A percentile compares a stretch with the other conserved stretches of the same genome.
Evolutionary conservation across 1,139 yeast species (phyloP).

Genomic region (Debaryomyces subglobosus): DNA sequence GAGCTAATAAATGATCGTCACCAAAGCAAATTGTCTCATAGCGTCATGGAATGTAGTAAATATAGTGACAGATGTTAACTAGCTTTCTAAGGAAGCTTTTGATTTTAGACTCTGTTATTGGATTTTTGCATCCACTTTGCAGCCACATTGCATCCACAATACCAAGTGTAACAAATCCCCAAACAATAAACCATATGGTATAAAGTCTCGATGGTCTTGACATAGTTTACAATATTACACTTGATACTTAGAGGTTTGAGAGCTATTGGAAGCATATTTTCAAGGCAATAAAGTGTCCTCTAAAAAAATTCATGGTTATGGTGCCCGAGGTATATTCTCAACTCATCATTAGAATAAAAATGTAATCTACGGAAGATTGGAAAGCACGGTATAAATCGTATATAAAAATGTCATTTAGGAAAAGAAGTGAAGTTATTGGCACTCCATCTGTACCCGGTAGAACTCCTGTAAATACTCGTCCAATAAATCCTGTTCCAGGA

Average conservation of each 20-base stretch:
- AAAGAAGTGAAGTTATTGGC: conserved; percentile 63
- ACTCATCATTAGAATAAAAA: not conserved
- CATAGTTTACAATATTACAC: too few species aligned
- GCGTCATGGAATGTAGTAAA: not conserved
- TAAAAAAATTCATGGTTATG: not conserved
- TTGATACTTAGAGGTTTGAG: not conserved
- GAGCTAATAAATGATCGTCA: not conserved
- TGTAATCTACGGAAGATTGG: not conserved
- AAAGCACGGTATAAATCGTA: not conserved
- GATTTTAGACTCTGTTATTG: not conserved
- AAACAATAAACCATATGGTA: not conserved
- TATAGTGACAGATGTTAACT: not conserved
- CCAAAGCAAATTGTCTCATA: not conserved
- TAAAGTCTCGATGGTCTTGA: not conserved
- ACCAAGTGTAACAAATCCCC: not conserved
- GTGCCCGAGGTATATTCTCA: not conserved
- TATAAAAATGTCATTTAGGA: conserved; percentile 66
- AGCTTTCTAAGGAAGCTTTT: not conserved
- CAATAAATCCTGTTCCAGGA: conserved; percentile 11
- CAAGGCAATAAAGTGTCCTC: not conserved
- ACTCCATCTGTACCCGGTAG: conserved; percentile 25
- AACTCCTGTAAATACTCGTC: conserved; percentile 15
- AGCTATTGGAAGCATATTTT: not conserved
- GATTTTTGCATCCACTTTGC: not conserved
- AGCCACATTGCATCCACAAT: not conserved